These are phyloP conservation scores for Zygotorulaspora florentina DNA, from an alignment of 805 yeast species.

Conservation along the genomic window DNA sequence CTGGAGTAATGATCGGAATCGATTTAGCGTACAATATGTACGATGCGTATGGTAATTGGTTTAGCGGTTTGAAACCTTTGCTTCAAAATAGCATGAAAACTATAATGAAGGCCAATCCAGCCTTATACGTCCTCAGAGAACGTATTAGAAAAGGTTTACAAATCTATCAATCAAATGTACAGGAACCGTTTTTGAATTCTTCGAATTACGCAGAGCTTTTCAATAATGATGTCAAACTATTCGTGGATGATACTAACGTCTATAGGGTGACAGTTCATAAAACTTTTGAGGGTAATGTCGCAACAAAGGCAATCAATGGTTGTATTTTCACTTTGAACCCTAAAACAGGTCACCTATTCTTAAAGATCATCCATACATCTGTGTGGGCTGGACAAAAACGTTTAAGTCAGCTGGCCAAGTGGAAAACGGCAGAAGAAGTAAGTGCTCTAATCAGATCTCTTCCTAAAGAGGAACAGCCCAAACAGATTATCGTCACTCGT, in stretches of 20 bases:
- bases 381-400: slow-evolving; percentile 98
- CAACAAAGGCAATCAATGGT: slow-evolving; percentile 92
- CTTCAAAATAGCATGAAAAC: slow-evolving; percentile 90
- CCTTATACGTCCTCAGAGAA: slow-evolving; percentile 84
- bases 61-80: slow-evolving; percentile 87
- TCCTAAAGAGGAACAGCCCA: slow-evolving; percentile 92
- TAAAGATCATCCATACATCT: slow-evolving; percentile 87
- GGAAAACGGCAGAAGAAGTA: slow-evolving; percentile 98
- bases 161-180: slow-evolving; percentile 88
- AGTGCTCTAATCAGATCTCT: slow-evolving; percentile 85
- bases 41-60: slow-evolving; percentile 97
- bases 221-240: slow-evolving; percentile 74
- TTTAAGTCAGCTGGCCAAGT: slow-evolving; percentile 85
- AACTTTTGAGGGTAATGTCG: slow-evolving; percentile 87
- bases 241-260: slow-evolving; percentile 91
- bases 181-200: slow-evolving; percentile 84
- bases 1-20: slow-evolving; percentile 85
- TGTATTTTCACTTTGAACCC: slow-evolving; percentile 88
- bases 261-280: slow-evolving; percentile 88
- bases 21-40: slow-evolving; percentile 95
- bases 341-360: slow-evolving; percentile 80
- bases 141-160: slow-evolving; percentile 92
- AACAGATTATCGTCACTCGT: slow-evolving; percentile 83
- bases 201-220: slow-evolving; percentile 87
- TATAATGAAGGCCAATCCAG: slow-evolving; percentile 92